A percentile compares a stretch with the other conserved stretches of the same genome.
phyloP scores from a whole-genome alignment of 2,329 filamentous ascomycete species.

The Hypocreales sp. region DNA sequence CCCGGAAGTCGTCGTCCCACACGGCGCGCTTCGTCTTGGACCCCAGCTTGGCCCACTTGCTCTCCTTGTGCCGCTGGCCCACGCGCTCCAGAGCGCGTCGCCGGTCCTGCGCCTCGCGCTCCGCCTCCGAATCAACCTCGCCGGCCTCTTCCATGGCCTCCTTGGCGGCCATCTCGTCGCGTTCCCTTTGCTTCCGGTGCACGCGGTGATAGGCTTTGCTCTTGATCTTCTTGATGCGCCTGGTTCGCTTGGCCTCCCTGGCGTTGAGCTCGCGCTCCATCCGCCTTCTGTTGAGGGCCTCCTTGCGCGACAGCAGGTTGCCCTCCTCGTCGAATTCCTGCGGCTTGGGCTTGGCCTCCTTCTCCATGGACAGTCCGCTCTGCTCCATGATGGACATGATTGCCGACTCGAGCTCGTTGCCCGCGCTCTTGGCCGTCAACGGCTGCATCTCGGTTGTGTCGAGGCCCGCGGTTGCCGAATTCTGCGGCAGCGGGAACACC shows the following conservation, averaged over 20 bases:
- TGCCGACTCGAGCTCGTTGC: constrained; percentile 69
- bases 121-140: constrained; percentile 48
- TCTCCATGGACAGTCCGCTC: constrained; percentile 53
- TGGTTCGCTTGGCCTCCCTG: constrained; percentile 73
- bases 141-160: constrained; percentile 40
- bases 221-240: constrained; percentile 98
- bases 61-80: constrained; percentile 71
- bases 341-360: constrained; percentile 30
- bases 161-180: constrained; percentile 34
- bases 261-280: constrained; percentile 74
- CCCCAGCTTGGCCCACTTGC: constrained; percentile 81
- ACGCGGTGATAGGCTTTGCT: constrained; percentile 88
- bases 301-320: constrained; percentile 56
- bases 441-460: constrained; percentile 50
- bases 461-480: constrained; percentile 44
- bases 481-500: constrained; percentile 69
- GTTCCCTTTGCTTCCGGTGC: constrained; percentile 58
- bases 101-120: constrained; percentile 51
- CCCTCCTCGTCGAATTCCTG: constrained; percentile 54
- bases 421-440: constrained; percentile 44
- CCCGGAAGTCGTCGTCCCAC: constrained; percentile 79
- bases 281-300: constrained; percentile 58
- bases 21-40: constrained; percentile 64
- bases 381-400: constrained; percentile 84
- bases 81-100: constrained; percentile 71